Conservation (phyloP, 179 eudicot species). For the Beta lomatogona region DNA sequence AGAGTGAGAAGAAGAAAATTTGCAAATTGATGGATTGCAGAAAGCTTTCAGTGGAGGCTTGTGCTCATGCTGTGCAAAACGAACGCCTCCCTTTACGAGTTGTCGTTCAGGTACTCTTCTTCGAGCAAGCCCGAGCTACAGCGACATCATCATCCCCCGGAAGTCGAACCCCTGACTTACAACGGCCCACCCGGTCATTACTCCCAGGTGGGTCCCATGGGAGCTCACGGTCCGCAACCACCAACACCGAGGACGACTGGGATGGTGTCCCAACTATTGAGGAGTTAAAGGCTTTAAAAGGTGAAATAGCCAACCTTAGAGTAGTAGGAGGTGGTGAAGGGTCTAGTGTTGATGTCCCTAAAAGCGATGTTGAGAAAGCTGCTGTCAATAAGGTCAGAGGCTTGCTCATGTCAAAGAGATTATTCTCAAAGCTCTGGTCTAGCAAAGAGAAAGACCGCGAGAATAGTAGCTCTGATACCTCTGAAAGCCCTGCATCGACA, state of each 20-base stretch:
- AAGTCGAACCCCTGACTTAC: conserved; percentile 46
- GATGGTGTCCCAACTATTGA: conserved; percentile 66
- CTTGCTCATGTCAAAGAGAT: conserved; percentile 65
- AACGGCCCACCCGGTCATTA: conserved; percentile 38
- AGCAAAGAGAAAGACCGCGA: conserved; percentile 65
- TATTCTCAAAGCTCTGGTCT: conserved; percentile 75
- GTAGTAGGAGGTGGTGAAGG: conserved; percentile 37
- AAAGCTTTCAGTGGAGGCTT: conserved; percentile 79
- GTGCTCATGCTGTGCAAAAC: conserved; percentile 78
- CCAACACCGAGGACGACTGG: conserved; percentile 92
- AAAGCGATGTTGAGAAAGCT: conserved; percentile 42
- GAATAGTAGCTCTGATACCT: conserved; percentile 84
- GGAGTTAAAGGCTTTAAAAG: conserved; percentile 74
- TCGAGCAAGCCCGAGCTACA: conserved; percentile 67
- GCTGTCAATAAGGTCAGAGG: conserved; percentile 53
- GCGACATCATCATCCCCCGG: conserved; percentile 41
- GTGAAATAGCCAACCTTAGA: conserved; percentile 56
- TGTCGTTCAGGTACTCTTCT: conserved; percentile 84
- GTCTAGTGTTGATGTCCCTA: conserved; percentile 25
- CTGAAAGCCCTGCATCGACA: conserved; percentile 76
- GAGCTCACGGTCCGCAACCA: conserved; percentile 81
- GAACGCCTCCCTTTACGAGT: conserved; percentile 86
- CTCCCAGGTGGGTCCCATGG: conserved; percentile 70
- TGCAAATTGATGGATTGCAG: conserved; percentile 87
- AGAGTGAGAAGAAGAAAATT: conserved; percentile 73